Conservation (phyloP, 1,284 basidiomycete genomes). For the Malassezia sympodialis region DNA sequence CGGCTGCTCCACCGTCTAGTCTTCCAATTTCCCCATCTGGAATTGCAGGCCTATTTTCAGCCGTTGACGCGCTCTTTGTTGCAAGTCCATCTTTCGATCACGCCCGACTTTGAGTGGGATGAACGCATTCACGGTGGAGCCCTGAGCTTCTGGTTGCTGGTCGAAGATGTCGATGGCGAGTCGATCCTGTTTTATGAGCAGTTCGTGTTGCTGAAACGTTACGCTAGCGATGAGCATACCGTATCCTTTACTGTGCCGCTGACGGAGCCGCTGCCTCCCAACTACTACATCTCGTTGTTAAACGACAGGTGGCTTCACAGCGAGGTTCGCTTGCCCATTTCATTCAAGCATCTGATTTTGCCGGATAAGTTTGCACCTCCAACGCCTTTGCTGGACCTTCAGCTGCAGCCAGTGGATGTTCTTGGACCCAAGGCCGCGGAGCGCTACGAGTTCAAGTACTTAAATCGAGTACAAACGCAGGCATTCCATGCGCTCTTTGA, state of each 20-base stretch:
- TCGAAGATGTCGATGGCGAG: conserved; percentile 95
- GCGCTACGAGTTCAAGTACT: conserved; percentile 68
- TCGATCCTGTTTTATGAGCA: conserved; percentile 86
- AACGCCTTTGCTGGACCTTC: conserved; percentile 84
- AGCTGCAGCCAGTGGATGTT: conserved; percentile 76
- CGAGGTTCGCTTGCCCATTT: conserved; percentile 85
- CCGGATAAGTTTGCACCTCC: conserved; percentile 92
- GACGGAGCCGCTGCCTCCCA: conserved; percentile 91
- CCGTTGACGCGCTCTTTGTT: conserved; percentile 41
- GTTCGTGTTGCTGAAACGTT: conserved; percentile 80
- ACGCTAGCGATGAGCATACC: conserved; percentile 77
- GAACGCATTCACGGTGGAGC: conserved; percentile 79
- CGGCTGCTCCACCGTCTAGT: conserved; percentile 86
- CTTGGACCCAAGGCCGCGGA: conserved; percentile 84
- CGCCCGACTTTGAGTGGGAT: conserved; percentile 94
- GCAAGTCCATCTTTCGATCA: conserved; percentile 54
- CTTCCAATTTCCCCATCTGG: conserved; percentile 88
- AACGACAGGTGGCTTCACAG: conserved; percentile 93
- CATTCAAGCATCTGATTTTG: conserved; percentile 93
- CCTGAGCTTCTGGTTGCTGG: conserved; percentile 77
- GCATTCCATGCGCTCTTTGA: conserved; percentile 96
- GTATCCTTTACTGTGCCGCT: conserved; percentile 89
- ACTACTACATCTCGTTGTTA: conserved; percentile 90
- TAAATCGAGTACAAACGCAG: conserved; percentile 99
- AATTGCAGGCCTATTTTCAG: conserved; percentile 54